Evolutionary conservation across 1,139 yeast genomes (phyloP).

Genomic region (Blastobotrys petasosporus): DNA sequence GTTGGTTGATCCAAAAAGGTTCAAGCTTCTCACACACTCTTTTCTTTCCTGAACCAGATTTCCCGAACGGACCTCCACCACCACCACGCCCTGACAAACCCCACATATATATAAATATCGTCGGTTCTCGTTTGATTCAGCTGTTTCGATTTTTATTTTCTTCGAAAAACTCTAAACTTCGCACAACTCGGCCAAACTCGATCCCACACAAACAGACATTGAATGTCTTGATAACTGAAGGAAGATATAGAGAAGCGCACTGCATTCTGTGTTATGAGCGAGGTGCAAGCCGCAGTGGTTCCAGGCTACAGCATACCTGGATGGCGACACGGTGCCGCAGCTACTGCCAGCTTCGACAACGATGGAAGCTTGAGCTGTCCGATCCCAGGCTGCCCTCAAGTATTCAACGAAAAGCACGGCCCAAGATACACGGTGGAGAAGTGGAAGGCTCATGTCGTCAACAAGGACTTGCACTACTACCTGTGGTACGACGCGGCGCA

Average conservation of each 20-base stretch:
- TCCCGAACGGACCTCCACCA: no score
- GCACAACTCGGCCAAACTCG: neutral
- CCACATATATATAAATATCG: no score
- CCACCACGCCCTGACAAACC: no score
- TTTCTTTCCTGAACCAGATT: no score
- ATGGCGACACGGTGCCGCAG: slow-evolving; percentile 1
- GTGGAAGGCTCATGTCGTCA: slow-evolving; percentile 7
- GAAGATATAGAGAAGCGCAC: no score
- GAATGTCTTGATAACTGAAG: neutral
- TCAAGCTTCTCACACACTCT: no score
- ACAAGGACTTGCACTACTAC: slow-evolving; percentile 2
- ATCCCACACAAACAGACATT: neutral
- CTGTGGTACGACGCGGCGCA: slow-evolving; percentile 3
- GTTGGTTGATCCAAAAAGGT: no score
- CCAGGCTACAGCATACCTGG: slow-evolving; percentile 7
- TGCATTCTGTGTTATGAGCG: neutral
- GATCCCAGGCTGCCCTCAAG: slow-evolving; percentile 7
- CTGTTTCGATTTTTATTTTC: neutral
- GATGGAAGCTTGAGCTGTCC: slow-evolving; percentile 7
- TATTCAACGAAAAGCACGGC: slow-evolving; percentile 6
- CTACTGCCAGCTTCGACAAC: neutral
- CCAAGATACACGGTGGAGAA: slow-evolving; percentile 4
- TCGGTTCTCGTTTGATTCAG: neutral
- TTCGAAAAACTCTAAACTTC: neutral
- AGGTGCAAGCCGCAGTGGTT: neutral